These are phyloP conservation scores for Aspergillus luchuensis DNA, from an alignment of 2,329 filamentous ascomycete species.

Conservation along the genomic window DNA sequence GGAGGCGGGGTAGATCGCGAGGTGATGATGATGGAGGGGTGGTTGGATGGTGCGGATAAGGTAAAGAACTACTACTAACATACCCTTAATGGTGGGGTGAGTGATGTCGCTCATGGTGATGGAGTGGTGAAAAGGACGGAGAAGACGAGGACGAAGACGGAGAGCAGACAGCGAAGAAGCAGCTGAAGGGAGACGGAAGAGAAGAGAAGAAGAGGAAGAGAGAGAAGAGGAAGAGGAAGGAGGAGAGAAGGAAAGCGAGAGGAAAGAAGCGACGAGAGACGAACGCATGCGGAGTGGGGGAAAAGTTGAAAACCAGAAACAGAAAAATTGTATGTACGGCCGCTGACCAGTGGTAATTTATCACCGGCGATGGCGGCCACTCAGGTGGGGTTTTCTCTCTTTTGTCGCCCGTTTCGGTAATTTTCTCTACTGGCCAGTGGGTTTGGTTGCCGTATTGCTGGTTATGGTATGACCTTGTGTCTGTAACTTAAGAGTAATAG, in stretches of 20 bases:
- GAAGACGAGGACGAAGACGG: conserved; percentile 17
- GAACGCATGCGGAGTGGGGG: conserved; percentile 26
- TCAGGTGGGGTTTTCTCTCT: conserved; percentile 11
- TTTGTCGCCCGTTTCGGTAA: conserved; percentile 5
- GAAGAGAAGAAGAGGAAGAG: conserved; percentile 26
- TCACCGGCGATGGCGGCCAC: not conserved
- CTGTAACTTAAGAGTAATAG: too few relatives aligned
- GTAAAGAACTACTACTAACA: conserved; percentile 27
- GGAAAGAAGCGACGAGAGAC: conserved; percentile 19
- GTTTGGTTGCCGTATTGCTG: not conserved
- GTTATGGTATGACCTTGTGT: not conserved
- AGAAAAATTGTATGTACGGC: conserved; percentile 12
- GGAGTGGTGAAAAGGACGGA: conserved; percentile 23
- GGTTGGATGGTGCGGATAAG: conserved; percentile 5
- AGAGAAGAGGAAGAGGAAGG: conserved; percentile 20
- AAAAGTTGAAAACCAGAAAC: conserved; percentile 11
- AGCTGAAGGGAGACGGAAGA: conserved; percentile 25
- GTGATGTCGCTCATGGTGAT: conserved; percentile 68
- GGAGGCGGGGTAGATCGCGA: conserved; percentile 22
- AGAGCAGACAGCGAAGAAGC: conserved; percentile 22
- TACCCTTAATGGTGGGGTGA: conserved; percentile 77
- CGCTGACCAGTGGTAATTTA: conserved; percentile 7
- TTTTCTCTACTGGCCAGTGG: not conserved
- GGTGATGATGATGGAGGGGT: conserved; percentile 17
- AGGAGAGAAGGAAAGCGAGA: conserved; percentile 16